phyloP scores from a whole-genome alignment of 1,284 basidiomycete genomes.

The Apiotrichum sp. region DNA sequence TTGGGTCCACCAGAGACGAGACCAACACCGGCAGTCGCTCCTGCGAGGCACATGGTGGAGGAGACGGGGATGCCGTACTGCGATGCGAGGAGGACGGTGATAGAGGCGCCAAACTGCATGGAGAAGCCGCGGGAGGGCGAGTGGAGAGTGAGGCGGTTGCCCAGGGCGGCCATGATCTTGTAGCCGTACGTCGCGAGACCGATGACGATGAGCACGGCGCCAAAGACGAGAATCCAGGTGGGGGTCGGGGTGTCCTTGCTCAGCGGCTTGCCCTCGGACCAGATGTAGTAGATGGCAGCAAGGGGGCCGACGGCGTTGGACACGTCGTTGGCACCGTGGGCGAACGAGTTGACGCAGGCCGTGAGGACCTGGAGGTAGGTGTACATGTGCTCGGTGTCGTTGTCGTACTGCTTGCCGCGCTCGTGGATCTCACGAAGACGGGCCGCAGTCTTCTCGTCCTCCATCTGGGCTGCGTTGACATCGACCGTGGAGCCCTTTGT shows the following conservation, averaged over 20 bases:
- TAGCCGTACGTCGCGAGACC: constrained; percentile 50
- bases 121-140: constrained; percentile 50
- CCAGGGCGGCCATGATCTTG: constrained; percentile 46
- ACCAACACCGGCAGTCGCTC: constrained; percentile 49
- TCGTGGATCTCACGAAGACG: constrained; percentile 33
- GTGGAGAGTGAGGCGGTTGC: constrained; percentile 49
- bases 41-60: constrained; percentile 49
- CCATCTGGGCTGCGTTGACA: constrained; percentile 42
- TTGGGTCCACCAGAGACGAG: constrained; percentile 44
- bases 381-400: constrained; percentile 51
- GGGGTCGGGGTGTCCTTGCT: constrained; percentile 41
- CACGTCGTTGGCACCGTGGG: constrained; percentile 48
- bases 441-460: constrained; percentile 1
- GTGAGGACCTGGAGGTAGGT: constrained; percentile 52
- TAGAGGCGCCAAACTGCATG: constrained; percentile 50
- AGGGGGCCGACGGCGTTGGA: constrained; percentile 44
- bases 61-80: constrained; percentile 44
- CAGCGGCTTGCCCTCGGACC: constrained; percentile 37
- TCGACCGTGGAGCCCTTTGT: constrained; percentile 38
- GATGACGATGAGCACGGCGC: constrained; percentile 46
- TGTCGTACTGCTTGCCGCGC: constrained; percentile 47
- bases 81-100: constrained; percentile 50
- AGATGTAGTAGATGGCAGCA: constrained; percentile 45
- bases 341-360: constrained; percentile 51
- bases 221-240: constrained; percentile 49